Conservation (phyloP, 2,329 filamentous ascomycete genomes). For the Albifimbria verrucaria region DNA sequence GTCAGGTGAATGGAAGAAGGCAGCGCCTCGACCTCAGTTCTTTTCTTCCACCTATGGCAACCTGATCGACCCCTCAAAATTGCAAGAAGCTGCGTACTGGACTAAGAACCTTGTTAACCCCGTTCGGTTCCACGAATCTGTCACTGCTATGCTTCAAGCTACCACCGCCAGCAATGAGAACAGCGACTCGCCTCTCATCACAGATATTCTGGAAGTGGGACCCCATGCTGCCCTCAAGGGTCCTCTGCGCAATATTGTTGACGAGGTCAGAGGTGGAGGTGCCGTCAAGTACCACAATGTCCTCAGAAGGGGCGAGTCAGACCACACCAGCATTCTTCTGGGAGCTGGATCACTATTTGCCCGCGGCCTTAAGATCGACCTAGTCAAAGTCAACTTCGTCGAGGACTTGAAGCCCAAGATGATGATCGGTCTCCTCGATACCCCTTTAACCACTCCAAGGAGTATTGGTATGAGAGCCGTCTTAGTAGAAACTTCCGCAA, state of each 20-base stretch:
- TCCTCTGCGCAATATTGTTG: conserved; percentile 12
- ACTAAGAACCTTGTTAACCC: conserved; percentile 32
- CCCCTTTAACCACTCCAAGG: conserved; percentile 30
- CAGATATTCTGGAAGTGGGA: conserved; percentile 18
- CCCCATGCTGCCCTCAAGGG: conserved; percentile 17
- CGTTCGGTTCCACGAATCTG: conserved; percentile 33
- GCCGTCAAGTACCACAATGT: background rate
- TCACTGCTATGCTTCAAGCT: conserved; percentile 6
- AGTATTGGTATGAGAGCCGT: conserved; percentile 29
- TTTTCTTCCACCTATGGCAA: conserved; percentile 39
- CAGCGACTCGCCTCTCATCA: background rate
- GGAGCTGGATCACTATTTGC: conserved; percentile 22
- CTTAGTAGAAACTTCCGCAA: conserved; percentile 23
- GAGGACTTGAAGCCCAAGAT: conserved; percentile 12
- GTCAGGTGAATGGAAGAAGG: background rate
- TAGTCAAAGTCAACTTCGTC: conserved; percentile 36
- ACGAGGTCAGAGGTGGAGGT: conserved; percentile 9
- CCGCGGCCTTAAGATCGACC: conserved; percentile 36
- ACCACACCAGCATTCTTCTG: background rate
- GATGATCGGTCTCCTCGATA: conserved; percentile 29
- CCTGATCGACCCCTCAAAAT: conserved; percentile 27
- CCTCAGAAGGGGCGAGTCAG: background rate
- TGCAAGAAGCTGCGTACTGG: conserved; percentile 36
- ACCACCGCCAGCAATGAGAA: background rate
- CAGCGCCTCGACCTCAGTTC: background rate